These are phyloP conservation scores for Quercus berberidifolia DNA, from an alignment of 306 rosid species.

Conservation along the genomic window DNA sequence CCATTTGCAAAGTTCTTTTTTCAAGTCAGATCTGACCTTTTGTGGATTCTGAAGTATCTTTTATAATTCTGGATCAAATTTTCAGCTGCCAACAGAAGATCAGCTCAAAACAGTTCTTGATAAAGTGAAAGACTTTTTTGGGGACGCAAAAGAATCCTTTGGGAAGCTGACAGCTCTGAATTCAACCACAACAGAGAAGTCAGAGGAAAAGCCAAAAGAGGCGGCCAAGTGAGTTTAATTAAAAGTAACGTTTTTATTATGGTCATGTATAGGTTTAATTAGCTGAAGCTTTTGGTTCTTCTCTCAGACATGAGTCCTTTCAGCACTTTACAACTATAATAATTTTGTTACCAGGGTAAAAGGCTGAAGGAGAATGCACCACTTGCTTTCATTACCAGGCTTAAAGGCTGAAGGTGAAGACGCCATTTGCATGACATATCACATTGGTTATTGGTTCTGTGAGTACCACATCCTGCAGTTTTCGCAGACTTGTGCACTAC, in stretches of 20 bases:
- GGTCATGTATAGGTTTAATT: not conserved
- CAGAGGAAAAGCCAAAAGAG: constrained; percentile 36
- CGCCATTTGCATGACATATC: constrained; percentile 25
- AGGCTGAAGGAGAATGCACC: constrained; percentile 16
- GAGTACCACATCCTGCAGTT: constrained; percentile 16
- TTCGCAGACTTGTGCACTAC: constrained; percentile 10
- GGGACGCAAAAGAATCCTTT: constrained; percentile 87
- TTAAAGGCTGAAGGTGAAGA: constrained; percentile 32
- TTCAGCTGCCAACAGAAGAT: constrained; percentile 86
- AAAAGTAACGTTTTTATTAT: not conserved
- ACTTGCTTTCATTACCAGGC: constrained; percentile 35
- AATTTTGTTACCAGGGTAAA: constrained; percentile 39
- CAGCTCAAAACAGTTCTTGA: constrained; percentile 75
- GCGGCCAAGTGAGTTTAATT: constrained; percentile 62
- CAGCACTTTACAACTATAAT: not conserved
- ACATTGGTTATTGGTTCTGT: constrained; percentile 15
- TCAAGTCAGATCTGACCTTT: not conserved
- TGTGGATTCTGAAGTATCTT: constrained; percentile 2
- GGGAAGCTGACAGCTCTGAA: constrained; percentile 62
- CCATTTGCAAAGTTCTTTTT: not conserved
- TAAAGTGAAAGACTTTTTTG: constrained; percentile 80
- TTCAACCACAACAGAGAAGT: constrained; percentile 35
- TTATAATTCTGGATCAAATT: constrained; percentile 20
- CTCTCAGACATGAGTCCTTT: constrained; percentile 9
- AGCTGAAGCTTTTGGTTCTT: not conserved